A percentile compares a stretch with the other conserved stretches of the same genome.
phyloP scores from a whole-genome alignment of 257 asterid species.

The Rubia yunnanensis region DNA sequence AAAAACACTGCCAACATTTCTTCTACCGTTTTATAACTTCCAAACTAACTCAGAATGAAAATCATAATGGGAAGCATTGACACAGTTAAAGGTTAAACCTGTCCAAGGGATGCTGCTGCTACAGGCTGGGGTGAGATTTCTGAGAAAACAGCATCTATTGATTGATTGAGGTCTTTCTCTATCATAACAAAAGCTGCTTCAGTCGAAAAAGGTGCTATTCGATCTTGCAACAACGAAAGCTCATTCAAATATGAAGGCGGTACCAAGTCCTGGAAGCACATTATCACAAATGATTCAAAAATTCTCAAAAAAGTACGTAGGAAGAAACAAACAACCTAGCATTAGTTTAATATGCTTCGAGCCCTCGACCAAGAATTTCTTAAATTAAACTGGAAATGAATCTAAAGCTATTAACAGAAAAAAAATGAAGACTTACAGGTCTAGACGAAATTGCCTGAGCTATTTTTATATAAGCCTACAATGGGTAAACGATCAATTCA shows the following conservation, averaged over 20 bases:
- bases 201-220: slow-evolving; percentile 81
- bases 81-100: slow-evolving; percentile 33
- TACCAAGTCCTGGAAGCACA: slow-evolving; percentile 60
- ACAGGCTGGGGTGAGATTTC: slow-evolving; percentile 95
- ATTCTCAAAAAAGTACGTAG: background rate
- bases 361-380: background rate
- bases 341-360: background rate
- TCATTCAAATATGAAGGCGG: slow-evolving; percentile 95
- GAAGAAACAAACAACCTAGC: background rate
- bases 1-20: background rate
- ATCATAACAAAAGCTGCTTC: slow-evolving; percentile 74
- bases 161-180: slow-evolving; percentile 78
- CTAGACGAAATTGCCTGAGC: slow-evolving; percentile 97
- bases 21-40: background rate
- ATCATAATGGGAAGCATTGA: slow-evolving; percentile 11
- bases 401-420: background rate
- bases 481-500: background rate
- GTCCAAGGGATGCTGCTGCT: slow-evolving; percentile 99
- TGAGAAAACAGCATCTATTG: slow-evolving; percentile 71
- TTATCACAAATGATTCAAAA: background rate
- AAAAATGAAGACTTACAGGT: slow-evolving; percentile 50
- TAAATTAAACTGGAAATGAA: slow-evolving; percentile 9
- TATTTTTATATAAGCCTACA: slow-evolving; percentile 92
- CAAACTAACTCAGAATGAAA: background rate
- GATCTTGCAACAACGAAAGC: slow-evolving; percentile 86